phyloP scores from a whole-genome alignment of 257 asterid genomes.

The Solanum commersonii region DNA sequence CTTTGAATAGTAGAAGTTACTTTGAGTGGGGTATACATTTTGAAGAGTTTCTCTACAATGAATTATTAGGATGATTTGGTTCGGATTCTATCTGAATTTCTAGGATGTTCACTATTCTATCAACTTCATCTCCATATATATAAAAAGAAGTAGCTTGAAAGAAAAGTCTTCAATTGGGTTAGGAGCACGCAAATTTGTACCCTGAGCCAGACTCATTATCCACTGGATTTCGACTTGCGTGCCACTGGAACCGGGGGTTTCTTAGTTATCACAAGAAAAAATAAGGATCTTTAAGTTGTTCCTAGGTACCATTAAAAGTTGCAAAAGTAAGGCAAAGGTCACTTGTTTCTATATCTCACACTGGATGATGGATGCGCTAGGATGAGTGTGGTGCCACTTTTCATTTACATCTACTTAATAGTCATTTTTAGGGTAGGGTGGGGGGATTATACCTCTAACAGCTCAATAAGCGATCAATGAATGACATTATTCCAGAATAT shows the following conservation, averaged over 20 bases:
- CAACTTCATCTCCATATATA: not conserved
- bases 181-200: not conserved
- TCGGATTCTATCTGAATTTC: not conserved
- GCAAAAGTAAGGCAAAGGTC: not conserved
- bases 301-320: not conserved
- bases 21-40: not conserved
- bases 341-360: not conserved
- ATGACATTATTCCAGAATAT: not conserved
- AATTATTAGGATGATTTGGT: not conserved
- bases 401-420: not conserved
- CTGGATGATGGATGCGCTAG: not conserved
- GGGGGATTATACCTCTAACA: not conserved
- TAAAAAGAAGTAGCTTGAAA: not conserved
- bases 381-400: not conserved
- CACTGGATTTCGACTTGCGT: not conserved
- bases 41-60: not conserved
- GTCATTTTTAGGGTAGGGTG: not conserved
- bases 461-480: not conserved
- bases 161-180: not conserved
- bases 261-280: not conserved
- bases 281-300: not conserved
- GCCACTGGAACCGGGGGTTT: not conserved
- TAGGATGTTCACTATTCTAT: not conserved
- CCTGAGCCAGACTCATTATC: not conserved
- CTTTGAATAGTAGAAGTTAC: not conserved